Conservation (phyloP, 2,329 filamentous ascomycete genomes). For the Trichoderma aggressivum region DNA sequence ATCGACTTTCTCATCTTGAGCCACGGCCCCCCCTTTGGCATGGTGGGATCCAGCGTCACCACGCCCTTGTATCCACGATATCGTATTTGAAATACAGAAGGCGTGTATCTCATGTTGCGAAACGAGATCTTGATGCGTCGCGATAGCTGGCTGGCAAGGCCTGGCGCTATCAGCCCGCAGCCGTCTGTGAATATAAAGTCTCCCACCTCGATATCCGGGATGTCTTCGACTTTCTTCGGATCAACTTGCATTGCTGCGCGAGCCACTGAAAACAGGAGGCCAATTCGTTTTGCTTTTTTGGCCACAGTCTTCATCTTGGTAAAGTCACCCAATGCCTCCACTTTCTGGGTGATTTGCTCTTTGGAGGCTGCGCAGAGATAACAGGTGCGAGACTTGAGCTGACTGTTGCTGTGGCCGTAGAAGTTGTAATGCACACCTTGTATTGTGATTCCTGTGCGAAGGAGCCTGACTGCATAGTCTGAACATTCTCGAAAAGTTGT, state of each 20-base stretch:
- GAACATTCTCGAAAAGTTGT: conserved; percentile 33
- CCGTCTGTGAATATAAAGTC: conserved; percentile 43
- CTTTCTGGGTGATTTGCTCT: conserved; percentile 31
- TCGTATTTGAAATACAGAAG: conserved; percentile 40
- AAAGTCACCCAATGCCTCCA: conserved; percentile 39
- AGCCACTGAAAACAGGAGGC: conserved; percentile 39
- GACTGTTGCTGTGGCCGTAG: conserved; percentile 43
- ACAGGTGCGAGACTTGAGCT: conserved; percentile 41
- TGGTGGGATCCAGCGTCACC: conserved; percentile 35
- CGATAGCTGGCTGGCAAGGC: conserved; percentile 33
- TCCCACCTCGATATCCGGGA: conserved; percentile 34
- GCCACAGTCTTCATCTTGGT: conserved; percentile 40
- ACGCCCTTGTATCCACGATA: conserved; percentile 44
- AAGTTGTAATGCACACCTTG: conserved; percentile 39
- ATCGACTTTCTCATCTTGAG: conserved; percentile 36
- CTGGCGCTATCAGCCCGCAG: conserved; percentile 36
- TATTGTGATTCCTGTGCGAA: conserved; percentile 33
- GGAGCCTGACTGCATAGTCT: conserved; percentile 35
- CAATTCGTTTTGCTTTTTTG: conserved; percentile 42
- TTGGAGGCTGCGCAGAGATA: conserved; percentile 36
- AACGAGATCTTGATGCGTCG: conserved; percentile 33
- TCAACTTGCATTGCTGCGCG: conserved; percentile 31
- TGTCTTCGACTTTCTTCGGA: conserved; percentile 37
- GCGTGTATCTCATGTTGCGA: conserved; percentile 36
- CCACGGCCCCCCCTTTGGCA: conserved; percentile 20